Evolutionary conservation across 2,329 filamentous ascomycete species (phyloP), one percentile per base, ranked within the genome.

Genomic region (Botryotinia globosa): DNA sequence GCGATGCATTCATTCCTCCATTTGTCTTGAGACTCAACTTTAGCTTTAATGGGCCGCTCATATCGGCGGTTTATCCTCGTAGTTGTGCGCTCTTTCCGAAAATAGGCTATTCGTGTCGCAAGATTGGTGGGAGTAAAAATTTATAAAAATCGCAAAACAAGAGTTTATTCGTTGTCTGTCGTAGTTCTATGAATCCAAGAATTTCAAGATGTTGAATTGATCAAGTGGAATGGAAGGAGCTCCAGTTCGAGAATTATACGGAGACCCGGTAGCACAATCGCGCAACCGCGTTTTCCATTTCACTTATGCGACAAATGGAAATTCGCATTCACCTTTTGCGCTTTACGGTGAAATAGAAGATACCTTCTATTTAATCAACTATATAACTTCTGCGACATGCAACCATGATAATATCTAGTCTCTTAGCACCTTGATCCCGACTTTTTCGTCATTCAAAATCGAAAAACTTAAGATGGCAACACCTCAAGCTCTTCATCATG

Each of bases 401-500:
- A 74, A 75, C 74, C 76, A 80, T 80, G 79, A 75, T 73, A 75
- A 48, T 61, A 70, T 76, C 72, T n/a, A 74, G 25, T 39, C 73
- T 68, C 44, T 69, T 63, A 20, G 68, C 71, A 67, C 72, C 76
- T 74, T 78, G 71, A 77, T 69, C 58, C 73, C 74, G 74, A 75
- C 73, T 73, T 70, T 73, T 73, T 70, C 56, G 59, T 48, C 58
- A 59, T 44, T 67, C 42, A 56, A 12, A 48, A 44, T 44, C 10
- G 37, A 71, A 58, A 37, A 64, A 65, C 73, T 61, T 63, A 73
- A 75, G 62, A 83, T 76, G 79, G 72, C 79, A 73, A 86, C 85
- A 82, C 82, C 83, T 63, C 81, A 83, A 72, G 82, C 84, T 74
- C 85, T 92, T 66, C 88, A 91, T 83, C 91, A 93, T 82, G 91